A percentile compares a stretch with the other conserved stretches of the same genome.
Conservation (phyloP, 2,329 filamentous ascomycete species). For the Cytospora schulzeri region DNA sequence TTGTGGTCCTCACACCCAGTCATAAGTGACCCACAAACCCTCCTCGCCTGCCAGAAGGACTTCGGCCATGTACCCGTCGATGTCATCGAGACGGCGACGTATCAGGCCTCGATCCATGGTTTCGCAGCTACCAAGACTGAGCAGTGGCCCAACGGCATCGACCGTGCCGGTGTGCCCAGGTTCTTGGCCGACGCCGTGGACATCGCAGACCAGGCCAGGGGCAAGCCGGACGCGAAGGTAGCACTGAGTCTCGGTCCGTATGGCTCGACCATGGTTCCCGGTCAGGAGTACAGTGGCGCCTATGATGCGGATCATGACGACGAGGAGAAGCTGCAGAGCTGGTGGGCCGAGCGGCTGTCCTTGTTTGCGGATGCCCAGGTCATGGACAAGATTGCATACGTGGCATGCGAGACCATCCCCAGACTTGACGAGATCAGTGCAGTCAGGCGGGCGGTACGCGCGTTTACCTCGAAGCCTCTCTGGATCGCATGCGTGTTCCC, state of each 20-base stretch:
- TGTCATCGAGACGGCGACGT: constrained; percentile 68
- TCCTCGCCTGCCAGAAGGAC: constrained; percentile 57
- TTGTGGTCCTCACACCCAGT: constrained; percentile 71
- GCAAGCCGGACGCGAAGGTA: constrained; percentile 38
- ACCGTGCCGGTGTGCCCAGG: constrained; percentile 40
- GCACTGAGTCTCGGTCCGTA: constrained; percentile 68
- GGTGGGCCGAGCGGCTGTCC: constrained; percentile 58
- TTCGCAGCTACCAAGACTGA: constrained; percentile 53
- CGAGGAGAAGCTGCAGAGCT: constrained; percentile 49
- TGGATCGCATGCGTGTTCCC: constrained; percentile 69
- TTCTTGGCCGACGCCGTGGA: constrained; percentile 48
- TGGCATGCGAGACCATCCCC: constrained; percentile 69
- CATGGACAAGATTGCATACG: constrained; percentile 48
- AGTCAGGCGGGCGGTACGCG: constrained; percentile 49
- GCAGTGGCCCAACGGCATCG: constrained; percentile 47
- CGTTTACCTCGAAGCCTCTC: constrained; percentile 39
- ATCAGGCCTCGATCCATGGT: constrained; percentile 62
- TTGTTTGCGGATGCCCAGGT: constrained; percentile 50
- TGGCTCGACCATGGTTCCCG: constrained; percentile 66
- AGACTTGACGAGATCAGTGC: constrained; percentile 63
- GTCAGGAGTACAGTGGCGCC: constrained; percentile 64
- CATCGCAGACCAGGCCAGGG: constrained; percentile 43
- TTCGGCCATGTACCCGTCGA: constrained; percentile 61
- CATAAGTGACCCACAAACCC: constrained; percentile 52
- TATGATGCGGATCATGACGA: constrained; percentile 56